Evolutionary conservation across 148 eudicot species (phyloP), one percentile per base, ranked within the genome.

Genomic region (Silene latifolia): DNA sequence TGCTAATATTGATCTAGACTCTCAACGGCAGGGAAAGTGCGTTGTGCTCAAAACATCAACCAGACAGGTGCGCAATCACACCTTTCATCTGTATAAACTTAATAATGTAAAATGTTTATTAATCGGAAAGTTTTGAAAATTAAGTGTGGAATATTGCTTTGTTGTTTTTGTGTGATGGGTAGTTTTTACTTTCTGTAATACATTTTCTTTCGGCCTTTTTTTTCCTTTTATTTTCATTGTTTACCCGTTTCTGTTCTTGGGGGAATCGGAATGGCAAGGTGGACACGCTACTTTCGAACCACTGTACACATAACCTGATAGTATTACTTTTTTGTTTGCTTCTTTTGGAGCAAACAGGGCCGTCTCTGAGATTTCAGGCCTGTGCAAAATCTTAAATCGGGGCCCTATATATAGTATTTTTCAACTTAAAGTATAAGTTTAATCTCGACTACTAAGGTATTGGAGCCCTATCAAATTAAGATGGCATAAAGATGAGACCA

Each of bases 21-120:
- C 98, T 0, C 98, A 95, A 80, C 88, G 97, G 76, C 92, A 95
- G 85, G 98, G 98, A 20, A 94, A 91, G 82, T 94, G 97, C 68
- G 98, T 94, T 63, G 98, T 94, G 63, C 79, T 91, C 72, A 94
- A 94, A 79, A 91, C 98, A 72, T 91, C 97, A 5, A 94, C 97
- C 62, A 89, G 97, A 69, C 98, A 93, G 95, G 97, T 87, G 59
- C 67, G 79, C 18, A 61, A n/a, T 10, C n/a, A 20, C 24, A 8
- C 35, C 62, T 67, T 5, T 17, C 53, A 27, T 25, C 18, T 72
- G 23, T 27, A 53, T 56, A 13, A 17, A 23, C 24, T 21, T 25
- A 25, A 24, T 17, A 20, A 13, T 51, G 7, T 8, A 32, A 70
- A 67, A 51, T 51, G 4, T 70, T 25, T 18, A 25, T 1, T 9